Percentiles rank a stretch among this genome's conserved stretches.
phyloP scores from a whole-genome alignment of 768 basidiomycete species.

The Tulasnella sp. region DNA sequence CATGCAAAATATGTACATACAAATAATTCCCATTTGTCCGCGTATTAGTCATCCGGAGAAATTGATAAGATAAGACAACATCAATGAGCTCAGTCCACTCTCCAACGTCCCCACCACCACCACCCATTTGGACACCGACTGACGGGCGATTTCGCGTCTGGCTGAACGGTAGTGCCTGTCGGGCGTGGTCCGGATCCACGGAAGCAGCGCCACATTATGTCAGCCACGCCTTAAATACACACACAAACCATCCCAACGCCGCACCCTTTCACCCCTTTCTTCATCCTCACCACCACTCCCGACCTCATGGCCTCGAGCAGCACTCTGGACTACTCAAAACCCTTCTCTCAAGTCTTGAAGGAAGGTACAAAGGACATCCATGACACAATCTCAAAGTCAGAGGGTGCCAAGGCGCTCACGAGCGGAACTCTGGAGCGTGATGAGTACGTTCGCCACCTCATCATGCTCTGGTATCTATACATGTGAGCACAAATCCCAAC shows the following conservation, averaged over 20 bases:
- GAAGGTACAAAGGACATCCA: slow-evolving; percentile 55
- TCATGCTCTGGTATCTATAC: slow-evolving; percentile 82
- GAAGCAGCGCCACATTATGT: not conserved
- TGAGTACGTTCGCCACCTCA: slow-evolving; percentile 71
- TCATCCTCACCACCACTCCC: slow-evolving; percentile 48
- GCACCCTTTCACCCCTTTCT: not conserved
- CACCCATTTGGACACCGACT: not conserved
- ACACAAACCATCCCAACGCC: not conserved
- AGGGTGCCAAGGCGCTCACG: slow-evolving; percentile 60
- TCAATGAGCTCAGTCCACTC: not conserved
- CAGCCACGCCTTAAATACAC: slow-evolving; percentile 6
- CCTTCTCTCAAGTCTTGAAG: slow-evolving; percentile 48
- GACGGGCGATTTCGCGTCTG: too few species aligned
- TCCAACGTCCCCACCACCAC: not conserved
- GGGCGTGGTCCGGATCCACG: too few species aligned
- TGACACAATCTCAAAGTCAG: slow-evolving; percentile 59
- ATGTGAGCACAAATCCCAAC: slow-evolving; percentile 52
- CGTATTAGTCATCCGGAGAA: not conserved
- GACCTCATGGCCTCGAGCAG: slow-evolving; percentile 42
- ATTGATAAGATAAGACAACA: not conserved
- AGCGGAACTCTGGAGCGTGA: slow-evolving; percentile 61
- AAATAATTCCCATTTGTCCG: not conserved
- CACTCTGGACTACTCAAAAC: slow-evolving; percentile 41
- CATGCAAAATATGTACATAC: not conserved
- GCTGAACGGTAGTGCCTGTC: too few species aligned